Percentiles rank a stretch among this genome's conserved stretches.
phyloP scores from a whole-genome alignment of 1,284 basidiomycete species.

The Tremellales sp. region DNA sequence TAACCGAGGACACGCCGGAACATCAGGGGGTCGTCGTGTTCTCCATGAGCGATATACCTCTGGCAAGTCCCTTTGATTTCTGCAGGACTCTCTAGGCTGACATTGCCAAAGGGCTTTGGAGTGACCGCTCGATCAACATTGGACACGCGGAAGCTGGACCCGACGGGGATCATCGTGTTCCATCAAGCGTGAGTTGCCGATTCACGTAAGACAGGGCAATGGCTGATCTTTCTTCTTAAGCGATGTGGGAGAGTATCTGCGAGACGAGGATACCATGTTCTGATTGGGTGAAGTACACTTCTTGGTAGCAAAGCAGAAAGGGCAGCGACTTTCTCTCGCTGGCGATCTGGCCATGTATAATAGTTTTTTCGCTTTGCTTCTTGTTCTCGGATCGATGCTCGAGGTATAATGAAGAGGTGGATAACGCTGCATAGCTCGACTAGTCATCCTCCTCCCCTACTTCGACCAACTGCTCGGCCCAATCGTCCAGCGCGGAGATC shows the following conservation, averaged over 20 bases:
- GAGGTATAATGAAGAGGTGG: too few relatives aligned
- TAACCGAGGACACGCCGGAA: slow-evolving; percentile 98
- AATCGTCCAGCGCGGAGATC: slow-evolving; percentile 39
- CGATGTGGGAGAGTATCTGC: slow-evolving; percentile 91
- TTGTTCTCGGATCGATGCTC: too few relatives aligned
- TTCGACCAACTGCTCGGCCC: slow-evolving; percentile 39
- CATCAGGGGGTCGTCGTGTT: slow-evolving; percentile 97
- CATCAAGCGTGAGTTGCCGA: slow-evolving; percentile 78
- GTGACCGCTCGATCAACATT: slow-evolving; percentile 94
- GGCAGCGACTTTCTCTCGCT: too few relatives aligned
- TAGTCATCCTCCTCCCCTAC: slow-evolving; percentile 20
- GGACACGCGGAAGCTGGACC: slow-evolving; percentile 95
- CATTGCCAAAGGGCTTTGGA: slow-evolving; percentile 75
- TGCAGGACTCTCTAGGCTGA: slow-evolving; percentile 4
- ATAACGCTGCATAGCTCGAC: too few relatives aligned
- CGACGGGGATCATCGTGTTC: slow-evolving; percentile 97
- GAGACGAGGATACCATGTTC: slow-evolving; percentile 71
- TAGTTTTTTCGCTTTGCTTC: too few relatives aligned
- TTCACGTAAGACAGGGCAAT: background rate
- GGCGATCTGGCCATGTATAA: too few relatives aligned
- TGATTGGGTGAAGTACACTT: too few relatives aligned
- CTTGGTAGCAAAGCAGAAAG: too few relatives aligned
- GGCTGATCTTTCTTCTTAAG: slow-evolving; percentile 47
- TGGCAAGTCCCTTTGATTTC: slow-evolving; percentile 55
- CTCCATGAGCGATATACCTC: slow-evolving; percentile 89